Percentiles rank a stretch among this genome's conserved stretches.
Conservation (phyloP, 306 rosid genomes). For the Quercus cerris region DNA sequence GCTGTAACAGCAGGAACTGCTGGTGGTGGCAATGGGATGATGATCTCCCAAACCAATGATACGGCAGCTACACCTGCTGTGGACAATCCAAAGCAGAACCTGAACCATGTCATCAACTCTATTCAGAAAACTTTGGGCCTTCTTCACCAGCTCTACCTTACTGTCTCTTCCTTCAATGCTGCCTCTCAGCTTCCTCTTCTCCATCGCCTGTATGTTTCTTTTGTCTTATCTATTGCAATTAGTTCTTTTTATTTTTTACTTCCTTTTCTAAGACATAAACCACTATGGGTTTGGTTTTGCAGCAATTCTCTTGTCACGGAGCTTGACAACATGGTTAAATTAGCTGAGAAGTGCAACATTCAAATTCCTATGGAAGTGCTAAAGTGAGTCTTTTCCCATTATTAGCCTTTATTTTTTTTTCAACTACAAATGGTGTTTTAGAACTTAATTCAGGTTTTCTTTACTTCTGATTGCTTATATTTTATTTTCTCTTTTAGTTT, state of each 20-base stretch:
- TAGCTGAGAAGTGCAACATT: constrained; percentile 86
- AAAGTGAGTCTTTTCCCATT: constrained; percentile 55
- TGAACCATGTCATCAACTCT: constrained; percentile 74
- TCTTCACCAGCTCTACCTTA: constrained; percentile 88
- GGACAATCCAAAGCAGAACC: constrained; percentile 73
- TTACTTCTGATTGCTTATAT: constrained; percentile 8
- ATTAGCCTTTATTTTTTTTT: constrained; percentile 7
- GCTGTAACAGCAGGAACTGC: constrained; percentile 44
- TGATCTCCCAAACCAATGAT: constrained; percentile 50
- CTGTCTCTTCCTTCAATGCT: constrained; percentile 77
- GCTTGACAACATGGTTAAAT: constrained; percentile 81
- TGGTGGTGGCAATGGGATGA: constrained; percentile 67
- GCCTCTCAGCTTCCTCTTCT: constrained; percentile 85
- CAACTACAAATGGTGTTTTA: constrained; percentile 5
- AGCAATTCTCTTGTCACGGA: constrained; percentile 83
- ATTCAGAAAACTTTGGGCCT: constrained; percentile 87
- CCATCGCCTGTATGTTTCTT: constrained; percentile 67
- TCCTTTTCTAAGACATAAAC: not conserved
- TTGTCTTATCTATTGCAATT: constrained; percentile 9
- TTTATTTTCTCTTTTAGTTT: constrained; percentile 45
- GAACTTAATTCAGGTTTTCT: not conserved
- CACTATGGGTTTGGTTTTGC: constrained; percentile 2
- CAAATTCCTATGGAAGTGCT: constrained; percentile 96
- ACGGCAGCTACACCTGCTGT: constrained; percentile 35
- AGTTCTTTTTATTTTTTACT: not conserved